These are phyloP conservation scores for Cetradonia linearis DNA, from an alignment of 495 filamentous ascomycete genomes.

Conservation along the genomic window DNA sequence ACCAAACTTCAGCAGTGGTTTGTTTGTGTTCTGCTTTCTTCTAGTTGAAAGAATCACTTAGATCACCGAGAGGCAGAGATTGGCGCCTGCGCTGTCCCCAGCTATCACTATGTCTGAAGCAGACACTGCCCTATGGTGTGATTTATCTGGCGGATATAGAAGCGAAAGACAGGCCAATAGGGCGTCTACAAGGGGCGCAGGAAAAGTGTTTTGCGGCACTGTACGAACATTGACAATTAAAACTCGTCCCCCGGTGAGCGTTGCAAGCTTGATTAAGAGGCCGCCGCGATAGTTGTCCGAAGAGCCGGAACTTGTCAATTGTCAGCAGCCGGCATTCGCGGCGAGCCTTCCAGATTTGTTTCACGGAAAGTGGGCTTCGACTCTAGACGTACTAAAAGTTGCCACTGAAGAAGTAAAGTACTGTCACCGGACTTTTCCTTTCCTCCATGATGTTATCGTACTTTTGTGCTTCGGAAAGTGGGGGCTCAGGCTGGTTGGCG, in stretches of 20 bases:
- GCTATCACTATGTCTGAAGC: neutral
- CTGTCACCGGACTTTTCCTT: neutral
- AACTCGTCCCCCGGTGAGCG: neutral
- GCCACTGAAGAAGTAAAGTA: neutral
- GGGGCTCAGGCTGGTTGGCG: neutral
- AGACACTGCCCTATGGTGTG: neutral
- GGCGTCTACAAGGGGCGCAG: neutral
- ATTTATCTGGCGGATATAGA: neutral
- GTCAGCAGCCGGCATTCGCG: neutral
- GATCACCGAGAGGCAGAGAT: conserved; percentile 5
- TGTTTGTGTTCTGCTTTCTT: no score
- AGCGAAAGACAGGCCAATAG: neutral
- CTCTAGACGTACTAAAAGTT: neutral
- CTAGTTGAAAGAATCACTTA: neutral
- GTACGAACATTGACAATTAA: neutral
- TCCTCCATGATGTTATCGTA: neutral
- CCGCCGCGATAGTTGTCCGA: neutral
- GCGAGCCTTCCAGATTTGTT: no score
- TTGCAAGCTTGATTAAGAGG: neutral
- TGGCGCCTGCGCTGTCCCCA: neutral
- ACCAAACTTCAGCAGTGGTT: no score
- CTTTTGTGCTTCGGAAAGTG: neutral
- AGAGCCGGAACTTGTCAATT: neutral
- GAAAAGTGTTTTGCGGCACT: neutral
- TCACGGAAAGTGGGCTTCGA: neutral